A percentile compares a stretch with the other conserved stretches of the same genome.
Evolutionary conservation across 2,329 filamentous ascomycete genomes (phyloP).

Genomic region (Colletotrichum horii): DNA sequence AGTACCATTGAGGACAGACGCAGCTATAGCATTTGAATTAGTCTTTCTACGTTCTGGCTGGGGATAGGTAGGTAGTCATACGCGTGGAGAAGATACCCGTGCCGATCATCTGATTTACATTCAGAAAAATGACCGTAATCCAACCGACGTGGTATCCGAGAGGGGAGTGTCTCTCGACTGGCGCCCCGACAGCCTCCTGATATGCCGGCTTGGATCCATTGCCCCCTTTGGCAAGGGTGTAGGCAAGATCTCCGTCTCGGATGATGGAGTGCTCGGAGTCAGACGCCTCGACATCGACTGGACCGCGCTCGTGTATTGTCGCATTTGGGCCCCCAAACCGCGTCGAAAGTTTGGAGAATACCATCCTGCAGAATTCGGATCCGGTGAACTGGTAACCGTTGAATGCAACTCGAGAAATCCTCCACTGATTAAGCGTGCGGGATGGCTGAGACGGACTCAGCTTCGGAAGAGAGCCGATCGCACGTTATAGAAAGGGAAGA

Average conservation of each 20-base stretch:
- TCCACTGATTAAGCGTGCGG: neutral
- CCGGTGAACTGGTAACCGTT: neutral
- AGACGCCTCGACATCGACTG: constrained; percentile 14
- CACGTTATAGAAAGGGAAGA: neutral
- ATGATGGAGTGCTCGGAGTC: constrained; percentile 31
- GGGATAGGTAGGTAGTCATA: constrained; percentile 26
- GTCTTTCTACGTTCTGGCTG: neutral
- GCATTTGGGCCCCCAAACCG: neutral
- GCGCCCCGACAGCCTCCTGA: constrained; percentile 66
- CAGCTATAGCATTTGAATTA: constrained; percentile 44
- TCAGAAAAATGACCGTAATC: constrained; percentile 63
- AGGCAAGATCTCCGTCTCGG: constrained; percentile 45
- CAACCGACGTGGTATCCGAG: constrained; percentile 64
- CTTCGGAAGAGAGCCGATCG: neutral
- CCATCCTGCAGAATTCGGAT: neutral
- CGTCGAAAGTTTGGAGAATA: neutral
- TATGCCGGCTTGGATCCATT: constrained; percentile 57
- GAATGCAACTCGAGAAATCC: neutral
- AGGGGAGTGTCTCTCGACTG: constrained; percentile 62
- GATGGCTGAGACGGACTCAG: too few species aligned
- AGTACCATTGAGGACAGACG: constrained; percentile 59
- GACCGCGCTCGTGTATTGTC: neutral
- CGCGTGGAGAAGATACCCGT: constrained; percentile 69
- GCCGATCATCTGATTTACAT: constrained; percentile 67
- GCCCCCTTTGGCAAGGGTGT: constrained; percentile 44